Percentiles rank a stretch among this genome's conserved stretches.
These are phyloP conservation scores for Mycena venus DNA, from an alignment of 768 basidiomycete species.

Conservation along the genomic window DNA sequence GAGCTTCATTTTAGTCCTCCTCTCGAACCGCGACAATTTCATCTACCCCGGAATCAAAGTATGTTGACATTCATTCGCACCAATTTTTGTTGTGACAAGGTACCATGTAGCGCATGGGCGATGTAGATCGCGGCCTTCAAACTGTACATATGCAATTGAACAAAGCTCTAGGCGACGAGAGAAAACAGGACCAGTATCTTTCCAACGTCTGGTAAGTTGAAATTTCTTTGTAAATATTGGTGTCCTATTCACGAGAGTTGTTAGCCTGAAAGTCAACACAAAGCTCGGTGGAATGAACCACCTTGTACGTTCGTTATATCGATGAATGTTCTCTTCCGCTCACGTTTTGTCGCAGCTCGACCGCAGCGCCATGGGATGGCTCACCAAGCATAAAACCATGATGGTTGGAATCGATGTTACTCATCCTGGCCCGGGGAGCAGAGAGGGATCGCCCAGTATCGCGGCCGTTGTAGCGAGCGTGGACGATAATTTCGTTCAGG, in stretches of 20 bases:
- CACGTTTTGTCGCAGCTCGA: conserved; percentile 58
- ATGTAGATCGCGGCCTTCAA: conserved; percentile 79
- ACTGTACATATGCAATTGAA: conserved; percentile 79
- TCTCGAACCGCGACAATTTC: conserved; percentile 76
- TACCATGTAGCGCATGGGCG: conserved; percentile 67
- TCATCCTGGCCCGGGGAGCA: conserved; percentile 78
- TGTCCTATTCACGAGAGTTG: conserved; percentile 40
- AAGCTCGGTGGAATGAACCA: conserved; percentile 90
- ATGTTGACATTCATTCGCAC: background rate
- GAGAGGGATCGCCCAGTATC: conserved; percentile 83
- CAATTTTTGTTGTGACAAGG: background rate
- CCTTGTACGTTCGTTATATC: conserved; percentile 45
- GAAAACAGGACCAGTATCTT: conserved; percentile 83
- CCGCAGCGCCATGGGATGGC: conserved; percentile 68
- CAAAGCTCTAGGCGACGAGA: conserved; percentile 69
- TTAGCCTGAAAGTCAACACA: conserved; percentile 86
- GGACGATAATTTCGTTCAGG: conserved; percentile 72
- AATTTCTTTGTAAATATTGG: background rate
- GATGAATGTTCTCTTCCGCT: background rate
- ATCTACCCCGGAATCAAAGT: conserved; percentile 88
- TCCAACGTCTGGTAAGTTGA: conserved; percentile 55
- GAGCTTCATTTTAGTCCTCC: conserved; percentile 76
- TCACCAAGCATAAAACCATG: conserved; percentile 80
- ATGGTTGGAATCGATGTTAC: conserved; percentile 90
- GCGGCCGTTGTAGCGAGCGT: conserved; percentile 87